Base-by-base conservation (phyloP, 345 rosid species). In the Garcia nutans region DNA sequence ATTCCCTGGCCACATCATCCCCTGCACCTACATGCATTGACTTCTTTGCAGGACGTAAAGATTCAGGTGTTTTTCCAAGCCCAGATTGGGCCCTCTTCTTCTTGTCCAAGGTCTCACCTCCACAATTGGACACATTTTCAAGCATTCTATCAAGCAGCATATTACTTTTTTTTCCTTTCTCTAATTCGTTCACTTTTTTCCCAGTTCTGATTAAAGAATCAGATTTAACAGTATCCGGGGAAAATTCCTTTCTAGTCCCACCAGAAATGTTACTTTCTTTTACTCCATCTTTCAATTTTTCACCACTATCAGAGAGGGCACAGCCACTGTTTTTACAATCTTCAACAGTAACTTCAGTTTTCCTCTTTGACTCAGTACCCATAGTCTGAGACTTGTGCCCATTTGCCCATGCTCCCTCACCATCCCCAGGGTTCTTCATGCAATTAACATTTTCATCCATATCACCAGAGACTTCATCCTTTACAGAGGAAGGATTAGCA, bases 1-100 rank as follows among this genome's bases (percentile, higher is more conserved):
- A 69, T 61, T 65, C 76, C 81, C 66, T 83, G 56, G 77, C 15
- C 68, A 67, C 76, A 76, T 68, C 79, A 72, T 70, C 85, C 62
- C 81, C 84, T 45, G 6, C 73, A 65, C 82, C 89, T 62, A 80
- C 81, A 83, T 44, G 56, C 83, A 84, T 90, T 45, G 82, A 72
- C 84, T 82, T 90, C 76, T 89, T 94, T 73, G 84, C 77, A 73
- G 86, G 84, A 76, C 65, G 81, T 59, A 74, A 72, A 80, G 68
- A 76, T 76, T 84, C 92, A 78, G 70, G 74, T 22, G 60, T 28
- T 78, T 75, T 70, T 54, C 19, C 86, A 65, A 65, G 59, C 71
- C 81, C 82, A 78, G 85, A 77, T 73, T 85, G 85, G 69, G 77
- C 63, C 76, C 79, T 81, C 74, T 71, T 86, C 68, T 76, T 87